A percentile compares a stretch with the other conserved stretches of the same genome.
These are phyloP conservation scores for Hyaloscypha finlandica DNA, from an alignment of 495 filamentous ascomycete species.

Conservation along the genomic window DNA sequence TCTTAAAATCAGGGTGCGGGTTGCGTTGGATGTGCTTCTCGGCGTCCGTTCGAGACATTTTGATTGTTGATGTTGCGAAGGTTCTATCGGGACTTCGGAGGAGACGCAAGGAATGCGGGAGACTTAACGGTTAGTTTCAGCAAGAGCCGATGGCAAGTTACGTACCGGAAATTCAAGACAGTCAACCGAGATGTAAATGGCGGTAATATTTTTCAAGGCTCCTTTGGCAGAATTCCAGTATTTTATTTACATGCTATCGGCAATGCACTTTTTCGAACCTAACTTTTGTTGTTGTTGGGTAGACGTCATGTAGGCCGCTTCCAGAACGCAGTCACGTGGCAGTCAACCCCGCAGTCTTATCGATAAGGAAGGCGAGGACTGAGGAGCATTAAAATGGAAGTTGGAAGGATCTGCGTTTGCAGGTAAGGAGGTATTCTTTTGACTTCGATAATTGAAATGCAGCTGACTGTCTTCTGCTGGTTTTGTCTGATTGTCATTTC, in stretches of 20 bases:
- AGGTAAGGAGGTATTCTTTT: no score
- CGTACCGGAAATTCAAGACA: neutral
- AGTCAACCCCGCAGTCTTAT: neutral
- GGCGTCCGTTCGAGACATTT: constrained; percentile 20
- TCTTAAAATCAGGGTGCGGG: constrained; percentile 75
- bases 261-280: neutral
- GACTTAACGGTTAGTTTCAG: neutral
- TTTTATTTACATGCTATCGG: neutral
- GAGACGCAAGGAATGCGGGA: neutral
- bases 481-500: no score
- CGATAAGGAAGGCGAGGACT: neutral
- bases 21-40: constrained; percentile 59
- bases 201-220: neutral
- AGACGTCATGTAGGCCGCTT: neutral
- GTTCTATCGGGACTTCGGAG: neutral
- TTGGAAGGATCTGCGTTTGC: no score
- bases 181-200: neutral
- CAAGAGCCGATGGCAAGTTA: neutral
- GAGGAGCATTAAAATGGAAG: no score
- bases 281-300: no score
- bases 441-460: no score
- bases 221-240: neutral
- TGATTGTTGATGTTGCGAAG: constrained; percentile 9
- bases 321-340: neutral
- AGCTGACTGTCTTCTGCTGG: no score